Evolutionary conservation across 1,284 basidiomycete genomes (phyloP).

Genomic region (Pholiota adiposa): DNA sequence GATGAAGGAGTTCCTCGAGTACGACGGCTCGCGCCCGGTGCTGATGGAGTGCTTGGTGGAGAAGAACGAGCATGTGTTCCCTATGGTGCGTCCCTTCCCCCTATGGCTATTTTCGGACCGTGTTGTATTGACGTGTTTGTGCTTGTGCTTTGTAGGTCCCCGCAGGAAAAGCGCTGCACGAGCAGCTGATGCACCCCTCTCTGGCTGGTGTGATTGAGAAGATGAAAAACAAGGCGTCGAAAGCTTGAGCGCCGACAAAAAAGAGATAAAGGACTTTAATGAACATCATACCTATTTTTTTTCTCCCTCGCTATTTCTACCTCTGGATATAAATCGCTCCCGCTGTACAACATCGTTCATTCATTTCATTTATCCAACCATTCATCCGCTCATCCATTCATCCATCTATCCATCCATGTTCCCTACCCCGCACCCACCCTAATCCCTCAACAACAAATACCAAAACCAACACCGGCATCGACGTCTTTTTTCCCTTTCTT

Average conservation of each 20-base stretch:
- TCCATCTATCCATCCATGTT: background rate
- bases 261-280: background rate
- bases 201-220: slow-evolving; percentile 30
- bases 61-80: slow-evolving; percentile 93
- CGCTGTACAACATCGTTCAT: slow-evolving; percentile 10
- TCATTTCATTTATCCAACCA: no score
- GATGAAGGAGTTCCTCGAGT: slow-evolving; percentile 99
- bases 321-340: background rate
- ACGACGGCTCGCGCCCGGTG: slow-evolving; percentile 85
- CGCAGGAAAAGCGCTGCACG: slow-evolving; percentile 91
- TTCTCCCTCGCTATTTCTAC: background rate
- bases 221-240: slow-evolving; percentile 19
- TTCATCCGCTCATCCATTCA: slow-evolving; percentile 1
- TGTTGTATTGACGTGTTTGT: slow-evolving; percentile 27
- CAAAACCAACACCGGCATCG: background rate
- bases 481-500: slow-evolving; percentile 5
- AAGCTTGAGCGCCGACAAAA: background rate
- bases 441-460: no score
- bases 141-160: slow-evolving; percentile 39
- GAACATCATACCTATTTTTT: background rate
- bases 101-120: slow-evolving; percentile 24
- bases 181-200: slow-evolving; percentile 75
- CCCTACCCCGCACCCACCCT: slow-evolving; percentile 4
- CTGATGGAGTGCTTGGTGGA: slow-evolving; percentile 91
- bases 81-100: slow-evolving; percentile 64